Evolutionary conservation across 75 land plant genomes (phyloP).

Genomic region (Adiantum capillusveneris): DNA sequence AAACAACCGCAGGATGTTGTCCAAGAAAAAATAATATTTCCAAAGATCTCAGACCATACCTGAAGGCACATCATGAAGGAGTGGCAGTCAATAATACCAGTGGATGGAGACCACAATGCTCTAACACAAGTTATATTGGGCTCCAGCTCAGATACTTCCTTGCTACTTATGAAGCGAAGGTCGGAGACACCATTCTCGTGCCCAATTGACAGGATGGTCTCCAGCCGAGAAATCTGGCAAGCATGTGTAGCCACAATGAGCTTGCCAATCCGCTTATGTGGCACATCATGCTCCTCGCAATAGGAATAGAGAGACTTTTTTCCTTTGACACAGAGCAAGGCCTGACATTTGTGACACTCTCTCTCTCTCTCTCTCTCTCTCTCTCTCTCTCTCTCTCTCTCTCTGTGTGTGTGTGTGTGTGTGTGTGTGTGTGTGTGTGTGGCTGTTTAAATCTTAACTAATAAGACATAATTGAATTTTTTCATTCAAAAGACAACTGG

Average conservation of each 20-base stretch:
- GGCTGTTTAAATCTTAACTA: too few species aligned
- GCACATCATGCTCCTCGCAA: constrained; percentile 50
- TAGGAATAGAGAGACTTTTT: constrained; percentile 66
- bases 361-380: too few species aligned
- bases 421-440: too few species aligned
- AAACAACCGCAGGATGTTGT: too few species aligned
- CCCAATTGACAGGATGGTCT: constrained; percentile 36
- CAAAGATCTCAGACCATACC: too few species aligned
- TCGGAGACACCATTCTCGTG: constrained; percentile 61
- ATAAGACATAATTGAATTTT: too few species aligned
- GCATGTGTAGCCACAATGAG: constrained; percentile 79
- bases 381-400: too few species aligned
- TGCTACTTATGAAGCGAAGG: constrained; percentile 55
- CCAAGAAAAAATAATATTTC: too few species aligned
- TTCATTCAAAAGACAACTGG: too few species aligned
- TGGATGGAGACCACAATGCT: constrained; percentile 75
- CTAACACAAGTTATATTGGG: constrained; percentile 68
- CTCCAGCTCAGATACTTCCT: constrained; percentile 66
- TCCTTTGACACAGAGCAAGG: constrained; percentile 72
- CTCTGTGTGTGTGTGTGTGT: too few species aligned
- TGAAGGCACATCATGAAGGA: constrained; percentile 75
- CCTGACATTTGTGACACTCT: constrained; percentile 30
- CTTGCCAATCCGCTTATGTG: constrained; percentile 74
- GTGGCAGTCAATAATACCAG: constrained; percentile 90
- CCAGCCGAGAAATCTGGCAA: constrained; percentile 49